phyloP scores from a whole-genome alignment of 2,329 filamentous ascomycete species.

The Acephala macrosclerotiorum region DNA sequence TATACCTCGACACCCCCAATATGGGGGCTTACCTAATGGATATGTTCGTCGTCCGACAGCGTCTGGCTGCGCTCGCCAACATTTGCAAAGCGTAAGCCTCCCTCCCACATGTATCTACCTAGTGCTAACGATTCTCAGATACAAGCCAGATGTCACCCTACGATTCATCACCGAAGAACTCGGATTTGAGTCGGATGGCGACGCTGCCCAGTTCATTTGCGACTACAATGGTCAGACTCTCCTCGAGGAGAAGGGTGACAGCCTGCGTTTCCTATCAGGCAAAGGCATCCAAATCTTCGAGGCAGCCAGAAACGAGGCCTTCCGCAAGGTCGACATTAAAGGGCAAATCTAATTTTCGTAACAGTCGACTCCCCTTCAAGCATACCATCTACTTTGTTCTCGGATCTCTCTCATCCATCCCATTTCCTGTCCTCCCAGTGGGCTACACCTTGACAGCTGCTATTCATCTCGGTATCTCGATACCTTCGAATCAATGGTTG shows the following conservation, averaged over 20 bases:
- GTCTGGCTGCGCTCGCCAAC: constrained; percentile 85
- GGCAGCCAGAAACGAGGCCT: constrained; percentile 73
- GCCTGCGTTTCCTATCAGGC: constrained; percentile 75
- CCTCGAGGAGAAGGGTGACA: constrained; percentile 78
- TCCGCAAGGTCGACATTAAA: constrained; percentile 93
- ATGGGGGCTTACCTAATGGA: constrained; percentile 99
- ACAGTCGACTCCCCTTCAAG: constrained; percentile 21
- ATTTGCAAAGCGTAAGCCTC: constrained; percentile 89
- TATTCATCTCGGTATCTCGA: constrained; percentile 20
- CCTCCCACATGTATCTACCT: background rate
- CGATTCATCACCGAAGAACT: constrained; percentile 96
- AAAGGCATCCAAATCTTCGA: constrained; percentile 81
- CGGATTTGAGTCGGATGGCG: constrained; percentile 90
- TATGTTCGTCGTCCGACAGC: constrained; percentile 96
- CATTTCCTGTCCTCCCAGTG: constrained; percentile 29
- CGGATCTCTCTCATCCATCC: constrained; percentile 30
- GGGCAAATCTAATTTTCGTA: constrained; percentile 76
- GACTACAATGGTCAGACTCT: constrained; percentile 79
- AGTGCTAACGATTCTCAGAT: constrained; percentile 70
- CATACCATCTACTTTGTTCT: constrained; percentile 31
- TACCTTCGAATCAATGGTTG: constrained; percentile 27
- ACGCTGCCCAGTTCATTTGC: constrained; percentile 89
- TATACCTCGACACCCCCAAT: constrained; percentile 92
- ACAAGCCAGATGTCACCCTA: constrained; percentile 88
- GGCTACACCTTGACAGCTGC: constrained; percentile 21